Base-by-base conservation (phyloP, 495 filamentous ascomycete genomes). In the Chaetomium fimeti region DNA sequence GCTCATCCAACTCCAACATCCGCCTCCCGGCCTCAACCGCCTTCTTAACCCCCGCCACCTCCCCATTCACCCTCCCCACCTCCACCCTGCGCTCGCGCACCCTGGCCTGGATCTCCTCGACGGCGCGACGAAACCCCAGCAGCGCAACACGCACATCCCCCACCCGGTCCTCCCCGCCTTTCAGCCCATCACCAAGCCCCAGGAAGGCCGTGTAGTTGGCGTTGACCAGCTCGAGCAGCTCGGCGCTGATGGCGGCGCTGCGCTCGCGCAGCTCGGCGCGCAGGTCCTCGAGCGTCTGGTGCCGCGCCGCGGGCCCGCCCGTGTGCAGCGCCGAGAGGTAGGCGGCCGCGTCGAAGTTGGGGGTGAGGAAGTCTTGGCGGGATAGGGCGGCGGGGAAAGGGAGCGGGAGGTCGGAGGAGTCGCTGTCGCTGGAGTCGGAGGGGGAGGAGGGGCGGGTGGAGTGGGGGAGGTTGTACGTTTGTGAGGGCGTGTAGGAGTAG, bases 231-330 rank as follows among this genome's bases (percentile, higher is more conserved):
- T 97, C 93, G 5, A 98, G 81, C 11, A 99, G 79, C 74, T 99
- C 93, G 61, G 87, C 87, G 65, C 85, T 87, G 55, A 98, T 84
- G 20, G 86, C 80, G 66, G 89, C 84, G 62, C 85, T 87, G 27
- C 94, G 83, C 51, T 88, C 81, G 18, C 92, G 87, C 5, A 99
- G 81, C 68, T 99, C 95, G 29, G 87, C 75, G 18, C 93, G 90
- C 20, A 99, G 81, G 74, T 99, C 95, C 74, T 96, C 93, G 54
- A 99, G 90, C 3, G 91, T 97, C 73, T 98, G 94, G 72, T 97
- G 93, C 1, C 94, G 88, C 22, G 72, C 59, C 7, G 69, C 71
- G 0, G 72, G 64, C 3, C 68, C 68, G 28, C 57, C 67, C 24
- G 68, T 68, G 64, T 73, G 88, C 0, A 97, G 81, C 5, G 88